Conservation (phyloP, 1,284 basidiomycete species). For the Veloporphyrellus conicus region DNA sequence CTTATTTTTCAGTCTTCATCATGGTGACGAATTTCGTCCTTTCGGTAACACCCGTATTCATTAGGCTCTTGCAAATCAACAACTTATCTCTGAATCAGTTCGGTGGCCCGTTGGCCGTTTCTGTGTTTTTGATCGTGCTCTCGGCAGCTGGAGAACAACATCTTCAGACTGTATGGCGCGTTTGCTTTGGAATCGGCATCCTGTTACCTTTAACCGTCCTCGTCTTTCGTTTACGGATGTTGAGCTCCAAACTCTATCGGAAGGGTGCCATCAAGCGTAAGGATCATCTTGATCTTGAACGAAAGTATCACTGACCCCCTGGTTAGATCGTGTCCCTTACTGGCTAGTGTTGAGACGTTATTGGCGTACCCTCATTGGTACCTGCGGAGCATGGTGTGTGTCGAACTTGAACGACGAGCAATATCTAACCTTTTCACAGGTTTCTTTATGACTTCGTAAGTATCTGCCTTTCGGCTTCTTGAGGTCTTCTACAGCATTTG, state of each 20-base stretch:
- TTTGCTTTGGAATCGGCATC: slow-evolving; percentile 71
- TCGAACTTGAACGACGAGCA: neutral
- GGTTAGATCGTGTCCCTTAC: slow-evolving; percentile 57
- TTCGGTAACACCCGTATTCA: slow-evolving; percentile 33
- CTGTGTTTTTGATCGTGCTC: slow-evolving; percentile 70
- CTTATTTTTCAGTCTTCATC: slow-evolving; percentile 50
- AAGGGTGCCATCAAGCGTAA: slow-evolving; percentile 62
- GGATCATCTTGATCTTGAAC: neutral
- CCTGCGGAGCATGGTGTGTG: slow-evolving; percentile 63
- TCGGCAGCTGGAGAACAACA: slow-evolving; percentile 61
- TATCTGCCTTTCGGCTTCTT: neutral
- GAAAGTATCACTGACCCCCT: slow-evolving; percentile 7
- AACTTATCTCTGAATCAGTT: slow-evolving; percentile 38
- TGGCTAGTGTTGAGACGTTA: slow-evolving; percentile 59
- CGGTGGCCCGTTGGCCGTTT: slow-evolving; percentile 67
- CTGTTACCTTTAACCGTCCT: slow-evolving; percentile 68
- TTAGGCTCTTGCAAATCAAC: slow-evolving; percentile 18
- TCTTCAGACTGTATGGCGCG: slow-evolving; percentile 70
- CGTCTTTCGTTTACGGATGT: slow-evolving; percentile 68
- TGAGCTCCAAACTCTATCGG: slow-evolving; percentile 63
- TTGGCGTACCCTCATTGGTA: slow-evolving; percentile 67
- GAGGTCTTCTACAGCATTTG: neutral
- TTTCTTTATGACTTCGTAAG: slow-evolving; percentile 72
- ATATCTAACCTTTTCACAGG: slow-evolving; percentile 36
- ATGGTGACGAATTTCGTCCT: slow-evolving; percentile 73